Percentiles rank a stretch among this genome's conserved stretches.
phyloP scores from a whole-genome alignment of 1,139 yeast genomes.

The Blastobotrys buckinghamii region DNA sequence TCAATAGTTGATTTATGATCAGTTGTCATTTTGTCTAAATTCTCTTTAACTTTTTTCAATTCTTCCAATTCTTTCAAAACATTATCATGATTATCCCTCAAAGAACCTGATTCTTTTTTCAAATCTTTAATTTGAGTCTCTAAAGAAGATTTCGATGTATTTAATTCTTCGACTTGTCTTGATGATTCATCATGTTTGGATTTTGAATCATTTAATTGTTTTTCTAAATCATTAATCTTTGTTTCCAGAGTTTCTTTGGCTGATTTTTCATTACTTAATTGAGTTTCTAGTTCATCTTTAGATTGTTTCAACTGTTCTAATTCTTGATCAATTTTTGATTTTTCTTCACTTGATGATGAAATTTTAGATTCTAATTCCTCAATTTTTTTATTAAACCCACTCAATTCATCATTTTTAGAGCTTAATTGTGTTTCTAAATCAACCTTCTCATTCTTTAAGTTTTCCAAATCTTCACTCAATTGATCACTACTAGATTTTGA shows the following conservation, averaged over 20 bases:
- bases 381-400: not conserved
- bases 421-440: not conserved
- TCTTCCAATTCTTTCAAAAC: not conserved
- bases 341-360: not conserved
- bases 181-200: not conserved
- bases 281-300: not conserved
- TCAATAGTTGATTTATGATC: no score
- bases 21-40: not conserved
- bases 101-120: conserved; percentile 3
- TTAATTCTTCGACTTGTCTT: conserved; percentile 1
- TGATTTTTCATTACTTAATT: conserved; percentile 5
- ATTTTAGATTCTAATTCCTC: not conserved
- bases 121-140: not conserved
- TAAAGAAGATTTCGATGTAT: not conserved
- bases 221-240: conserved; percentile 1
- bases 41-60: not conserved
- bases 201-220: conserved; percentile 1
- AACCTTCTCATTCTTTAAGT: not conserved
- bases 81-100: conserved; percentile 8
- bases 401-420: not conserved
- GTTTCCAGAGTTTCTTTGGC: conserved; percentile 2
- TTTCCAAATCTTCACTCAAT: conserved; percentile 5
- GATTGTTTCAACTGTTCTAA: not conserved
- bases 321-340: not conserved
- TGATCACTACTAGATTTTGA: not conserved